Base-by-base conservation (phyloP, 2,329 filamentous ascomycete species). In the Xylaria sp. region DNA sequence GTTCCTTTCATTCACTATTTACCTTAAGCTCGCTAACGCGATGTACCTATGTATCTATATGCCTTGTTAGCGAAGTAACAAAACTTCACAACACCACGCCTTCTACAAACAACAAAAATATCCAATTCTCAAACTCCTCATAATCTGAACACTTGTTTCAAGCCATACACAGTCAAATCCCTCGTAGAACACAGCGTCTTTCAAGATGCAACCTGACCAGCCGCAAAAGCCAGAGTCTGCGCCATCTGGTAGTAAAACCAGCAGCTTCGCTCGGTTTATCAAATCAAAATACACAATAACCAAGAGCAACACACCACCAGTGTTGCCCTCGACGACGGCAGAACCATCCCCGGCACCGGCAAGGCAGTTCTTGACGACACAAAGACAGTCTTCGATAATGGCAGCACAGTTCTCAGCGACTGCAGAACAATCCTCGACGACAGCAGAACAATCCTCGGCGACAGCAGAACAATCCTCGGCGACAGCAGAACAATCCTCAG, bases 191-290 rank as follows among this genome's bases (percentile, higher is more conserved):
- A 8, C 55, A 42, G 9, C 23, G 44, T 27, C 23, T 21, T 10
- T 8, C 59, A 65, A 60, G 44, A 69, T 69, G 66, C 58, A 47
- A 13, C 16, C 66, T 4, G 3, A 23, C 25, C 50, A 40, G 37
- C 32, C 59, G 2, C 40, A 65, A 9, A 21, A 60, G 12, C n/a
- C 27, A 12, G 55, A 53, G 12, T 21, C 62, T 1, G 21, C 10
- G 21, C 18, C 9, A 12, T 13, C 61, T 35, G n/a, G 40, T n/a
- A 40, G 40, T 6, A 23, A 53, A n/a, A 44, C 21, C 25, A 65
- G 27, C 32, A 65, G 58, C 40, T 32, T 71, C 8, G 35, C 58
- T 50, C 53, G 42, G n/a, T 58, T 70, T n/a, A 21, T 71, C 8
- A 48, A 68, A 58, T 65, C 48, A 10, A 37, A 54, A 5, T 51